Percentiles rank a stretch among this genome's conserved stretches.
These are phyloP conservation scores for Colletotrichum viniferum DNA, from an alignment of 2,329 filamentous ascomycete genomes.

Conservation along the genomic window DNA sequence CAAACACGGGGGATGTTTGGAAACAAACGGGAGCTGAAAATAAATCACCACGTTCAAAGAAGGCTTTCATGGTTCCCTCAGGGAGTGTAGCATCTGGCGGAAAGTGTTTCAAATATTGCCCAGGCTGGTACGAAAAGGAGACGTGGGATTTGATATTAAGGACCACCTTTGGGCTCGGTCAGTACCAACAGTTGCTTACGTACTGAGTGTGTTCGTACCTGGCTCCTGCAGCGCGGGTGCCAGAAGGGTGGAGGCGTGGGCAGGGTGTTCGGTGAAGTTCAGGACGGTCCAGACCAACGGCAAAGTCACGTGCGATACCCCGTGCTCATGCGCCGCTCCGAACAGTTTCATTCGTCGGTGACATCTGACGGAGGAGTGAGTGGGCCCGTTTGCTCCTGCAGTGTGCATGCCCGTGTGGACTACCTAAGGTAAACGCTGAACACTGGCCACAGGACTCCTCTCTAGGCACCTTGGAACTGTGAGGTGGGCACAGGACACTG, in stretches of 20 bases:
- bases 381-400: conserved; percentile 13
- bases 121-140: not conserved
- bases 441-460: not conserved
- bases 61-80: not conserved
- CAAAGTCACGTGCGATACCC: not conserved
- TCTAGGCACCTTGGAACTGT: not conserved
- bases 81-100: not conserved
- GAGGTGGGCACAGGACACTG: conserved; percentile 2
- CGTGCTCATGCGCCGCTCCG: not conserved
- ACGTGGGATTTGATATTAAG: not conserved
- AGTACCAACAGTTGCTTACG: not conserved
- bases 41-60: not conserved
- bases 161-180: not conserved
- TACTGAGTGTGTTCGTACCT: not conserved
- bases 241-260: not conserved
- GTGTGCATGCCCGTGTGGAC: not conserved
- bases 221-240: not conserved
- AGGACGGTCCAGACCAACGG: not conserved
- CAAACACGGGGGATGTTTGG: not conserved
- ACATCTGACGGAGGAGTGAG: not conserved
- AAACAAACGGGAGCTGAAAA: not conserved
- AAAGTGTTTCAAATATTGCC: not conserved
- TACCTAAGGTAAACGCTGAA: not conserved
- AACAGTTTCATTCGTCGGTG: conserved; percentile 16
- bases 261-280: not conserved